Evolutionary conservation across 1,284 basidiomycete species (phyloP), one percentile per base, ranked within the genome.

Genomic region (Blastosporella zonata): DNA sequence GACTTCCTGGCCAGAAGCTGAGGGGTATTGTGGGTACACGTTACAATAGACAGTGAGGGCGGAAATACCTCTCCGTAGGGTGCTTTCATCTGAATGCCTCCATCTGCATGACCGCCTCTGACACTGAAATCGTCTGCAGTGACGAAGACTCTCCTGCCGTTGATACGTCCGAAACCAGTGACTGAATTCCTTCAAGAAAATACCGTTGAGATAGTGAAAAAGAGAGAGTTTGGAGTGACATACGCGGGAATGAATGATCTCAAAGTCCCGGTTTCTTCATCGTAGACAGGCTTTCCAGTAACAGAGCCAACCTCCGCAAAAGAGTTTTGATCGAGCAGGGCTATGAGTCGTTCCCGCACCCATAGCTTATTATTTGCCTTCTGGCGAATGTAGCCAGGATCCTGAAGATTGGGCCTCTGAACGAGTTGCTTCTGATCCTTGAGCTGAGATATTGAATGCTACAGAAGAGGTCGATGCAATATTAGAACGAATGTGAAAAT

Each of bases 61-160:
- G 42, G 7, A 44, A 58, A 18, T 55, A 71, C 70, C 64, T 73
- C 70, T 31, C 68, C 70, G 53, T 72, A 69, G 0, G 65, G 64
- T 1, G 70, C 70, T 47, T 72, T 73, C 40, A 63, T 64, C 25
- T 62, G 59, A 44, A 73, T 70, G 2, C 70, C 70, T 38, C 71
- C 71, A 53, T 73, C 70, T 12, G 71, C 71, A 60, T 73, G 71
- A 6, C 71, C 71, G 9, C 71, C 71, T 46, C 71, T 62, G 5
- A 73, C 70, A 55, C 70, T 72, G 53, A 73, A 73, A 50, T 73
- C 71, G 28, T 73, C 70, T 2, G 71, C 70, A 1, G 69, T 69
- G 7, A 73, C 57, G 50, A 71, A 72, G 0, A 73, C 68, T 42
- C 65, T 70, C 13, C 63, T 63, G 1, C 59, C 61, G 31, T 64